A percentile compares a stretch with the other conserved stretches of the same genome.
Conservation (phyloP, 371 early-diverging fungal genomes). For the Mucor plumbeus region DNA sequence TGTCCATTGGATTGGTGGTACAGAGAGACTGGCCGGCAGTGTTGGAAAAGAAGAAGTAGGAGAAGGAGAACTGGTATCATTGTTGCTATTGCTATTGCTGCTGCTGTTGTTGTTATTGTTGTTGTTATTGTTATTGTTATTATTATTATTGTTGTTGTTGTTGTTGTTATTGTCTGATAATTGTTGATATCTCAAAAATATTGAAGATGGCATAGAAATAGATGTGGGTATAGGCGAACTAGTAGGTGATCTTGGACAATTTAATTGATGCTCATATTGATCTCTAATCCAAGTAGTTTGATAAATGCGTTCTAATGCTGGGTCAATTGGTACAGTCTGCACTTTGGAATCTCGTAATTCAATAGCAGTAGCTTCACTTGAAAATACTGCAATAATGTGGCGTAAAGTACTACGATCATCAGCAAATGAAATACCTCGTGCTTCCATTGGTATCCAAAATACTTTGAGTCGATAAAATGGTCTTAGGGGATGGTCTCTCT, state of each 20-base stretch:
- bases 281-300: constrained; percentile 32
- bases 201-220: neutral
- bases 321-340: constrained; percentile 38
- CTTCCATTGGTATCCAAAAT: constrained; percentile 52
- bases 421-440: constrained; percentile 46
- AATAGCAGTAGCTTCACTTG: constrained; percentile 46
- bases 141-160: neutral
- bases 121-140: neutral
- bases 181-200: constrained; percentile 11
- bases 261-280: constrained; percentile 32
- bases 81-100: neutral
- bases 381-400: constrained; percentile 45
- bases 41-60: constrained; percentile 5
- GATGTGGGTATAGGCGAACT: constrained; percentile 18
- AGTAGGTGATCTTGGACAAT: constrained; percentile 6
- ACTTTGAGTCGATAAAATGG: constrained; percentile 42
- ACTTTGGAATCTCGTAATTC: constrained; percentile 46
- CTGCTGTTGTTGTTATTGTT: neutral
- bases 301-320: constrained; percentile 32
- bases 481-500: constrained; percentile 23
- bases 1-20: constrained; percentile 46
- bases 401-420: constrained; percentile 47
- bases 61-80: neutral
- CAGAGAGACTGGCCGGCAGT: constrained; percentile 26
- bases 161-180: neutral